Evolutionary conservation across 257 asterid genomes (phyloP).

Genomic region (Anisodus acutangulus): DNA sequence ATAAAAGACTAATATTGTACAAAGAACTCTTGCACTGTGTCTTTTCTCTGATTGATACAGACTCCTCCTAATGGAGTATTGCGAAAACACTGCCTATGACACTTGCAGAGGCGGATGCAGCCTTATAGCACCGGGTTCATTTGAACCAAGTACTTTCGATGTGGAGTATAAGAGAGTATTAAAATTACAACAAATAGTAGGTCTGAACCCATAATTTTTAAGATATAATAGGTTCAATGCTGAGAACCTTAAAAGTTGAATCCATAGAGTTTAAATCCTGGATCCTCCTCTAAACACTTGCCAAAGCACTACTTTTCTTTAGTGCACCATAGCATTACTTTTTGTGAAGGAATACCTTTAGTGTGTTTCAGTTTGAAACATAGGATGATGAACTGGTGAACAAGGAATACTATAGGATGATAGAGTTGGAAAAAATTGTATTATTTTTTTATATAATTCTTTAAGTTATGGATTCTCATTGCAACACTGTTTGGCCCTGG

Average conservation of each 20-base stretch:
- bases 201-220: too few relatives aligned
- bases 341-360: background rate
- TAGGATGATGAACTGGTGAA: conserved; percentile 8
- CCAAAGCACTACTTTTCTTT: background rate
- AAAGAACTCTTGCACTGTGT: background rate
- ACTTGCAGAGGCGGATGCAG: background rate
- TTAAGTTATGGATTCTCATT: background rate
- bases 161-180: too few relatives aligned
- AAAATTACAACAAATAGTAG: too few relatives aligned
- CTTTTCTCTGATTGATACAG: background rate
- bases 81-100: background rate
- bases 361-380: background rate
- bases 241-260: too few relatives aligned
- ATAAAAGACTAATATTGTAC: background rate
- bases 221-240: too few relatives aligned
- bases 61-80: background rate
- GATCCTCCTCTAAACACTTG: background rate
- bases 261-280: too few relatives aligned
- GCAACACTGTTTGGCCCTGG: background rate
- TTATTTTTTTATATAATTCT: background rate
- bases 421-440: background rate
- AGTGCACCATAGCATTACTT: background rate
- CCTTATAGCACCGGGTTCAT: too few relatives aligned
- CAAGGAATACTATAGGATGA: background rate
- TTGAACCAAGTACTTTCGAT: too few relatives aligned